Base-by-base conservation (phyloP, 1,284 basidiomycete species). In the Porodaedalea pini region DNA sequence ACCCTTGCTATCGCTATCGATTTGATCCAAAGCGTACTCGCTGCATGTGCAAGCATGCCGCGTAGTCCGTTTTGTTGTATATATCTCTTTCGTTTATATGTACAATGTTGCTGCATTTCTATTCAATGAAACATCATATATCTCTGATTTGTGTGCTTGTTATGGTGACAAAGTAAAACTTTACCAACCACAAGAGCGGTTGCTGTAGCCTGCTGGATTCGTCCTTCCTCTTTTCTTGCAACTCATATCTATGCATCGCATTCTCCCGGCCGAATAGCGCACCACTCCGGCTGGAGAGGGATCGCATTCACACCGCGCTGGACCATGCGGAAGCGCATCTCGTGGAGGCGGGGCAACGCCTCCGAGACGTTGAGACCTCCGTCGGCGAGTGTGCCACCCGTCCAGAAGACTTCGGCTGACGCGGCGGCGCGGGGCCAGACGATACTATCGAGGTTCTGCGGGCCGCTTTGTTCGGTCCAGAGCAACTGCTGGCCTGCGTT, bases 371-470 rank as follows among this genome's bases (percentile, higher is more conserved):
- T 78, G 23, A 76, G 64, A 0, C 58, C 59, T 0, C 66, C 70
- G 1, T 65, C 61, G 1, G 69, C 69, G 15, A 70, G 65, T 0
- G 70, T 73, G 0, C 78, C 75, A 0, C 92, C 88, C 2, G 81
- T 84, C 91, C 91, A 94, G 72, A 88, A 93, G 15, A 93, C 68
- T 74, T 94, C 92, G 0, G 90, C 90, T 4, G 83, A 82, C 0
- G 85, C 78, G 0, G 89, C 88, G 6, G 89, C 86, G 53, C 91
- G 79, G 1, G 92, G 92, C 90, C 91, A 94, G 7, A 83, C 74
- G 57, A 85, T 81, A 0, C 78, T 66, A 65, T 94, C 90, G 51
- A 94, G 70, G 67, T 90, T 92, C 54, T 77, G 74, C 11, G 83
- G 79, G 44, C 81, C 79, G 2, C 85, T 81, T 70, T 92, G 88